phyloP scores from a whole-genome alignment of 257 asterid genomes.

The Solanum pinnatisectum region DNA sequence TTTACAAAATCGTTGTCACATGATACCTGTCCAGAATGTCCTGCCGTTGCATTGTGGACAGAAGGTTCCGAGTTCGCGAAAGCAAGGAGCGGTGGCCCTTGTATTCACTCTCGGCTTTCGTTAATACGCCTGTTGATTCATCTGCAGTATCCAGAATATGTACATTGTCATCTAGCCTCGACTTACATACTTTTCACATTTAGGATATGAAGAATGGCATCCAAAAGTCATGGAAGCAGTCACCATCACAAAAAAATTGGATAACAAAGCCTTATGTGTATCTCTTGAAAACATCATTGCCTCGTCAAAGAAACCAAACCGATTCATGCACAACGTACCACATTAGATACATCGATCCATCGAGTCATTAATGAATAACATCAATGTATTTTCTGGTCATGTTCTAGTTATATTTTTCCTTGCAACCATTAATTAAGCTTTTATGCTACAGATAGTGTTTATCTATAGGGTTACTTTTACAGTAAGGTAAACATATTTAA shows the following conservation, averaged over 20 bases:
- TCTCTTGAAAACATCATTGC: neutral
- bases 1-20: neutral
- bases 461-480: neutral
- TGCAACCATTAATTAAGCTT: neutral
- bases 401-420: neutral
- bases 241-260: neutral
- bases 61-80: constrained; percentile 72
- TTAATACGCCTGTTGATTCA: constrained; percentile 73
- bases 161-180: neutral
- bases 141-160: constrained; percentile 38
- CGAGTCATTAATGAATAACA: neutral
- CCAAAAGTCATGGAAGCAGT: neutral
- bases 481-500: neutral
- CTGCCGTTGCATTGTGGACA: constrained; percentile 85
- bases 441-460: neutral
- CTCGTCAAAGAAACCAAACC: neutral
- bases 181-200: neutral
- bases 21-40: constrained; percentile 78
- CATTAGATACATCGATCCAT: neutral
- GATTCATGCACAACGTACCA: neutral
- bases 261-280: neutral
- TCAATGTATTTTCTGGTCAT: neutral
- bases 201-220: neutral
- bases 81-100: constrained; percentile 83
- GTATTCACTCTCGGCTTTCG: constrained; percentile 87